Conservation (phyloP, 2,329 filamentous ascomycete species). For the Colletotrichum tanaceti region DNA sequence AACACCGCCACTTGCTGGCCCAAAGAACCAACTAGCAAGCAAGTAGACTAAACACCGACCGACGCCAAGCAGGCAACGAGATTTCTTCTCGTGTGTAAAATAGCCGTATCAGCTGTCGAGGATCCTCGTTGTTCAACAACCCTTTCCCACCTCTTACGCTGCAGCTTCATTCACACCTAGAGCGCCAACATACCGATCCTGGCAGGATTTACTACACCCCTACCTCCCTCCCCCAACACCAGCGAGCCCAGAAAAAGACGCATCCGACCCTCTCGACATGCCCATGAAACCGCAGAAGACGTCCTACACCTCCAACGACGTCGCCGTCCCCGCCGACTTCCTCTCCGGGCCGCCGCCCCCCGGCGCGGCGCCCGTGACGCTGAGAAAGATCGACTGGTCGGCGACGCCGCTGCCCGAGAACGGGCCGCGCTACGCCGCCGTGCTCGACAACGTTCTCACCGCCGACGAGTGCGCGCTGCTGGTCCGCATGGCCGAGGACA, state of each 20-base stretch:
- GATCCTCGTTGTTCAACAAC: neutral
- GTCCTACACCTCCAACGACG: slow-evolving; percentile 49
- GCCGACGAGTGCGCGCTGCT: slow-evolving; percentile 69
- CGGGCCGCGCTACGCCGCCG: slow-evolving; percentile 62
- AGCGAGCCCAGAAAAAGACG: neutral
- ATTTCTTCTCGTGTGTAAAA: neutral
- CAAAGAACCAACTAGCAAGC: neutral
- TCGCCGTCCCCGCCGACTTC: slow-evolving; percentile 57
- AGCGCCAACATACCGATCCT: neutral
- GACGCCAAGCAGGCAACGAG: slow-evolving; percentile 4
- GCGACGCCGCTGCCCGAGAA: slow-evolving; percentile 63
- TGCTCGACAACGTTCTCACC: slow-evolving; percentile 70
- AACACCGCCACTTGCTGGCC: slow-evolving; percentile 11
- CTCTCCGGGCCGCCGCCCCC: slow-evolving; percentile 53
- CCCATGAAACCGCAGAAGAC: slow-evolving; percentile 22
- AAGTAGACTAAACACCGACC: too few species aligned
- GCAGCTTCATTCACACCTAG: too few species aligned
- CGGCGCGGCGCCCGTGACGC: slow-evolving; percentile 52
- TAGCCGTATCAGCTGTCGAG: neutral
- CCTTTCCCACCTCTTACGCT: neutral
- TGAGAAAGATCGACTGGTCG: slow-evolving; percentile 63
- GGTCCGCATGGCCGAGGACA: slow-evolving; percentile 62
- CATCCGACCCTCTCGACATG: neutral
- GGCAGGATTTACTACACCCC: neutral
- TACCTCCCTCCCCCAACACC: neutral